Conservation (phyloP, 371 early-diverging fungal genomes). For the Fennellomyces sp. region DNA sequence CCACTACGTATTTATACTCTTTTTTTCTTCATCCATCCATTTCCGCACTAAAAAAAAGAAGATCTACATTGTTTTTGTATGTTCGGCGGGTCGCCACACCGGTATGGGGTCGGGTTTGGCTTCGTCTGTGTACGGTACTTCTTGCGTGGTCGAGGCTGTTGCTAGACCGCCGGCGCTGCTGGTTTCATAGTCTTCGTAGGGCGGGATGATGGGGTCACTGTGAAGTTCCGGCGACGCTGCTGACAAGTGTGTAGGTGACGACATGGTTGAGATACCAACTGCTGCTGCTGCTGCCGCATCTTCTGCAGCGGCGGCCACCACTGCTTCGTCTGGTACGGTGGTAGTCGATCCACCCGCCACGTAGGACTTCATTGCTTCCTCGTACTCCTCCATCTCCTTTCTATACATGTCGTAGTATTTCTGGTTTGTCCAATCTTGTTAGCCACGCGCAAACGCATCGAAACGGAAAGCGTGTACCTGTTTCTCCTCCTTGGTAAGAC, state of each 20-base stretch:
- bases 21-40: background rate
- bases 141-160: background rate
- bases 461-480: too few relatives aligned
- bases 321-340: slow-evolving; percentile 1
- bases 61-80: background rate
- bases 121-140: too few relatives aligned
- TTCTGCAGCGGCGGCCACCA: slow-evolving; percentile 2
- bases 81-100: background rate
- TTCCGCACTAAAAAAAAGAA: background rate
- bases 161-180: background rate
- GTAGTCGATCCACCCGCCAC: slow-evolving; percentile 6
- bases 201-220: background rate
- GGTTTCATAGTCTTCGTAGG: background rate
- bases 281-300: slow-evolving; percentile 4
- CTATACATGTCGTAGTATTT: slow-evolving; percentile 54
- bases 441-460: too few relatives aligned
- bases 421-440: too few relatives aligned
- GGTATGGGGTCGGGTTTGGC: background rate
- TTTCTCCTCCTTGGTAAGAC: slow-evolving; percentile 51
- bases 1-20: background rate
- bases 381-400: slow-evolving; percentile 52
- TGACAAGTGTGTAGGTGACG: slow-evolving; percentile 2
- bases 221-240: slow-evolving; percentile 3
- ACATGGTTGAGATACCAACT: background rate
- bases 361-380: slow-evolving; percentile 55